Evolutionary conservation across 805 yeast species (phyloP).

Genomic region (Candida manassasensis): DNA sequence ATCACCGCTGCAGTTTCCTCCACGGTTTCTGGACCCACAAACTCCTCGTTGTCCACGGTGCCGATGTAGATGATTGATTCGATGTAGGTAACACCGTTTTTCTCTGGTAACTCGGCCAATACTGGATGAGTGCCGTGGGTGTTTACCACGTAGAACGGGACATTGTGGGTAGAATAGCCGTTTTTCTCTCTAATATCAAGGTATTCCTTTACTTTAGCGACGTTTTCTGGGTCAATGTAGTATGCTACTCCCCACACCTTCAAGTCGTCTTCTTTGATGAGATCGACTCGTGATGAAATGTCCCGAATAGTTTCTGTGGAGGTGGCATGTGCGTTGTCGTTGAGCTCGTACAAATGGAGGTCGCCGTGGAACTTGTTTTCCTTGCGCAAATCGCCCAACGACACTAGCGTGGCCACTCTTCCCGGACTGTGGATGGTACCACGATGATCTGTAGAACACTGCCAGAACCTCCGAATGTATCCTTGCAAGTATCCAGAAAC

Average conservation of each 20-base stretch:
- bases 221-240: conserved; percentile 58
- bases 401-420: conserved; percentile 76
- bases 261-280: conserved; percentile 38
- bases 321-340: conserved; percentile 7
- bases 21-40: conserved; percentile 74
- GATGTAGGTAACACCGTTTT: conserved; percentile 39
- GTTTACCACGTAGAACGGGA: conserved; percentile 53
- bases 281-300: conserved; percentile 10
- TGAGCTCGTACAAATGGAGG: conserved; percentile 31
- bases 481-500: conserved; percentile 76
- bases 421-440: conserved; percentile 89
- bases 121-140: conserved; percentile 5
- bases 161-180: conserved; percentile 71
- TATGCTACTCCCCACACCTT: conserved; percentile 80
- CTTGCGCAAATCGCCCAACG: conserved; percentile 48
- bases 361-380: conserved; percentile 41
- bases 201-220: conserved; percentile 57
- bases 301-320: conserved; percentile 10
- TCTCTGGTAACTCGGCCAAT: conserved; percentile 5
- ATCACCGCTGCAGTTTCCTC: conserved; percentile 59
- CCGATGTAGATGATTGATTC: conserved; percentile 76
- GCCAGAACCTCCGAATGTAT: conserved; percentile 84
- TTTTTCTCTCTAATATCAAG: conserved; percentile 83
- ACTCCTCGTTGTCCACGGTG: conserved; percentile 72
- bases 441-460: conserved; percentile 81